Conservation (phyloP, 306 rosid genomes). For the Begonia masoniana region DNA sequence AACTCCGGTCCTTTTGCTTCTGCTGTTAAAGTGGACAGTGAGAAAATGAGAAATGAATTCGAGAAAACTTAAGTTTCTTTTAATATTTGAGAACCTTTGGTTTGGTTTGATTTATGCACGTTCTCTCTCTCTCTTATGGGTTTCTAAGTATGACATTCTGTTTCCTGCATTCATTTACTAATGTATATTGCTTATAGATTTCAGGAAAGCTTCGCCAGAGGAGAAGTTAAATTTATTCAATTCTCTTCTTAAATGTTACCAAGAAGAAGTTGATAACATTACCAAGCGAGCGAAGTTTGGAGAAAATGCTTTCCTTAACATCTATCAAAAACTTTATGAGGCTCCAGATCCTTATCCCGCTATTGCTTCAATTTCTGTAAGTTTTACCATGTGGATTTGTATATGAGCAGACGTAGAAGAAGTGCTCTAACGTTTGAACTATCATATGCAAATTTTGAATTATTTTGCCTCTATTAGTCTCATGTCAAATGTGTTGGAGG, state of each 20-base stretch:
- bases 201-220: constrained; percentile 75
- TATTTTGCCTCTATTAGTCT: not conserved
- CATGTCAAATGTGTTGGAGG: too few relatives aligned
- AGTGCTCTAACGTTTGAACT: not conserved
- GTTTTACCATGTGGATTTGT: constrained; percentile 7
- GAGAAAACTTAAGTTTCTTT: too few relatives aligned
- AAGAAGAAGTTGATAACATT: constrained; percentile 93
- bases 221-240: constrained; percentile 65
- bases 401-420: not conserved
- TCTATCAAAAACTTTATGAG: constrained; percentile 90
- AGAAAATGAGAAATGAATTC: not conserved
- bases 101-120: not conserved
- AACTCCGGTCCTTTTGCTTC: not conserved
- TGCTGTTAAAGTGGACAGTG: not conserved
- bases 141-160: not conserved
- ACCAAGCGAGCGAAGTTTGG: constrained; percentile 94
- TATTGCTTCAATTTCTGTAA: constrained; percentile 83
- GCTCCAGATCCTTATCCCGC: constrained; percentile 97
- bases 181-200: constrained; percentile 37
- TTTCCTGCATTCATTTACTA: not conserved
- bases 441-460: not conserved
- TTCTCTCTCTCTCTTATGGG: not conserved
- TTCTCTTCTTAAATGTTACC: constrained; percentile 74
- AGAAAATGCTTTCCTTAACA: constrained; percentile 94
- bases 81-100: too few relatives aligned